Conservation (phyloP, 805 yeast species). For the Pichia manshurica region DNA sequence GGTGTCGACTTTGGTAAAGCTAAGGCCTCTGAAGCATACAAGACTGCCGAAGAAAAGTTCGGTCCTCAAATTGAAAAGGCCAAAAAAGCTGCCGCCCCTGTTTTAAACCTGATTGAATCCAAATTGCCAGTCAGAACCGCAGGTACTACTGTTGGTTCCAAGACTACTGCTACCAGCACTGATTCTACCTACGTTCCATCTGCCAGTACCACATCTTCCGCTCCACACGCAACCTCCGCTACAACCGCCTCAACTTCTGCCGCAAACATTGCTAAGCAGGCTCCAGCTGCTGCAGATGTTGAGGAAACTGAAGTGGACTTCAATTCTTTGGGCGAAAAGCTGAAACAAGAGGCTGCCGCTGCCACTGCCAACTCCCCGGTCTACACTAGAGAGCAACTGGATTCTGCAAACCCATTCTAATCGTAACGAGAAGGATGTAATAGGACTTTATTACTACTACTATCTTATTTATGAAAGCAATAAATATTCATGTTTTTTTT, state of each 20-base stretch:
- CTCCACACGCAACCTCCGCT: conserved; percentile 7
- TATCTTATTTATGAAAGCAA: background rate
- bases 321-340: conserved; percentile 15
- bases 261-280: background rate
- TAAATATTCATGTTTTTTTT: background rate
- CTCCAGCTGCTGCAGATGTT: background rate
- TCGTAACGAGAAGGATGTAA: background rate
- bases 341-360: conserved; percentile 14
- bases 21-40: conserved; percentile 41
- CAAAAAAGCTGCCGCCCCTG: conserved; percentile 60
- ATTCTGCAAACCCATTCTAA: conserved; percentile 7
- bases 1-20: conserved; percentile 42
- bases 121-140: conserved; percentile 65
- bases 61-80: conserved; percentile 56
- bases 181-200: conserved; percentile 2
- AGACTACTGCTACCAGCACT: background rate
- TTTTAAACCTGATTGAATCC: conserved; percentile 51
- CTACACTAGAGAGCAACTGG: conserved; percentile 14
- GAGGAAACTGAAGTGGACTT: conserved; percentile 15
- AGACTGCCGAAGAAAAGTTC: conserved; percentile 36
- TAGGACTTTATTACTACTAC: too few species aligned
- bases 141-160: conserved; percentile 48
- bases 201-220: conserved; percentile 12
- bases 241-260: conserved; percentile 2
- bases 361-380: conserved; percentile 10